Base-by-base conservation (phyloP, 352 stramenopile species). In the Thalassiosira pacifica region DNA sequence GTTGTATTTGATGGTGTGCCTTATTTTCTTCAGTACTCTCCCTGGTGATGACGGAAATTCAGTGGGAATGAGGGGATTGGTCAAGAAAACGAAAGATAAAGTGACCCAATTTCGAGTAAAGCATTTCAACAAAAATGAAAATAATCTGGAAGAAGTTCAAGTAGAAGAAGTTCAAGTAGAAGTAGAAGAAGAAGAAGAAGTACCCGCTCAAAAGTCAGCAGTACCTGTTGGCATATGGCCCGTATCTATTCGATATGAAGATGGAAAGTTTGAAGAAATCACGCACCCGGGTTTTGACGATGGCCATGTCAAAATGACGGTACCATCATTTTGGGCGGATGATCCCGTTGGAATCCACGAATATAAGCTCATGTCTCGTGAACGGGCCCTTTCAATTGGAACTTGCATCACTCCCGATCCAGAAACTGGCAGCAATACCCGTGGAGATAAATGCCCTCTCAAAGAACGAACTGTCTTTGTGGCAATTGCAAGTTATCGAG, bases 401-500 rank as follows among this genome's bases (percentile, higher is more conserved):
- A 90, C 80, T 31, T 94, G 92, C 70, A 72, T 85, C 63, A 83
- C 77, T 68, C 83, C 90, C 3, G 89, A 94, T 79, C 86, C 64
- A 40, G 8, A 84, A 55, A 63, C 88, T 71, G 91, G 90, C 29
- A 89, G 93, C 69, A 79, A 40, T 66, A 88, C 69, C 74, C 76
- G 6, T 29, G 91, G 91, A 55, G 86, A 92, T 16, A 63, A 74
- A 10, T 95, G 92, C 83, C 89, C 90, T 8, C 0, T 79, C 0
- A 26, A 85, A 24, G 70, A 94, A 37, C 75, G 92, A 37, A 96
- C 92, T 4, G 96, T 97, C 64, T 96, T 92, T 78, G 79, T 97
- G 9, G 91, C 85, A 9, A 95, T 97, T 86, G 93, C 93, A 1
- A 94, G 84, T 6, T 97, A 96, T 76, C 72, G 94, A 60, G 94